These are phyloP conservation scores for Colletotrichum destructivum DNA, from an alignment of 2,329 filamentous ascomycete genomes.

Conservation along the genomic window DNA sequence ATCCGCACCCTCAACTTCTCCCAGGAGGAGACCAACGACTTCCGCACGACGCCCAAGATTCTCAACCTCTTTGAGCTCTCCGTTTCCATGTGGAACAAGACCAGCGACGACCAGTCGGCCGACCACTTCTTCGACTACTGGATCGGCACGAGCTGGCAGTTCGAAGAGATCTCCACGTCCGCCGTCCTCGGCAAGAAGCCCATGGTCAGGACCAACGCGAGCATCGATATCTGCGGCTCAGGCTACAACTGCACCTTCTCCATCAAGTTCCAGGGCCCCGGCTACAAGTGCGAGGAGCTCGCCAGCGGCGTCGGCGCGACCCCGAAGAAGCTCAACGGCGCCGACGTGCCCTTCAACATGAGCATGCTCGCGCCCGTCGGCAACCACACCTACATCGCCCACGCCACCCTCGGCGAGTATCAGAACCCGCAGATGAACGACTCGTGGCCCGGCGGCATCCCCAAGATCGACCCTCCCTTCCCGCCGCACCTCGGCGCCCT, in stretches of 20 bases:
- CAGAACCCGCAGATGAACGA: slow-evolving; percentile 45
- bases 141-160: slow-evolving; percentile 45
- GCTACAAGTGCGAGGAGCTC: slow-evolving; percentile 53
- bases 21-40: slow-evolving; percentile 53
- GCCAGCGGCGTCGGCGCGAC: slow-evolving; percentile 48
- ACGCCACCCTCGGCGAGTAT: slow-evolving; percentile 50
- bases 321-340: slow-evolving; percentile 45
- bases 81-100: slow-evolving; percentile 52
- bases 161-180: slow-evolving; percentile 49
- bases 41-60: slow-evolving; percentile 49
- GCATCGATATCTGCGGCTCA: slow-evolving; percentile 50
- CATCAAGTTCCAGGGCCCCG: slow-evolving; percentile 53
- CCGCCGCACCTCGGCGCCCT: slow-evolving; percentile 52
- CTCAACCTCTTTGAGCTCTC: slow-evolving; percentile 48
- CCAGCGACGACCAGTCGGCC: slow-evolving; percentile 40
- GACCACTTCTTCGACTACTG: slow-evolving; percentile 54
- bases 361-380: slow-evolving; percentile 49
- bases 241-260: slow-evolving; percentile 55
- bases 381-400: slow-evolving; percentile 51
- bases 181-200: slow-evolving; percentile 47
- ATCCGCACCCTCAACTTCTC: slow-evolving; percentile 53
- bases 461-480: slow-evolving; percentile 42
- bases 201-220: slow-evolving; percentile 46
- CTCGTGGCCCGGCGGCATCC: slow-evolving; percentile 48
- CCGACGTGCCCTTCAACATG: slow-evolving; percentile 47